Base-by-base conservation (phyloP, 2,329 filamentous ascomycete genomes). In the Lachnellula cervina region DNA sequence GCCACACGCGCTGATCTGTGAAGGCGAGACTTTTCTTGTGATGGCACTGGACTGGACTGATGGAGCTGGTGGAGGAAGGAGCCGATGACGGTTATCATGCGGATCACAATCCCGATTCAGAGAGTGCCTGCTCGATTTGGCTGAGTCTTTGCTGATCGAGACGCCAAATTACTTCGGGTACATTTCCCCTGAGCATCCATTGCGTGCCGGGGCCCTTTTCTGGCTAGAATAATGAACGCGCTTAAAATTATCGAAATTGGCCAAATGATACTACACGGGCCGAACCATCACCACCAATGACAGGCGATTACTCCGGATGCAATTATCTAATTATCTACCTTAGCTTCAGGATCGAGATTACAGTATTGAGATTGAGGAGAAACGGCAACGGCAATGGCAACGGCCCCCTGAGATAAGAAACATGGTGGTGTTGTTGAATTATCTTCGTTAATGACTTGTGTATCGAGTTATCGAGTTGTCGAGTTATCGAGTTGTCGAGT, bases 91-190 rank as follows among this genome's bases (percentile, higher is more conserved):
- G 38, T 16, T n/a, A 42, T 16, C 38, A n/a, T 11, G n/a, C 17
- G 2, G 21, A 28, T 21, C 21, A 32, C 44, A 14, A 34, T 14
- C 14, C 44, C 44, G 23, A 32, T 47, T 34, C 21, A 47, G 44
- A 47, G 44, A 21, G 44, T 50, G 19, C 5, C 2, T 32, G 48
- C 32, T n/a, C 8, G 48, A 50, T 50, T 38, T 38, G 34, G 48
- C 37, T 13, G 48, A 2, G 48, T 50, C 32, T 3, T 19, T 40
- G 48, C 48, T 47, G 23, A 50, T 50, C 48, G 21, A 17, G 48
- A 17, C 48, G 48, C 48, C 48, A 50, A 50, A 49, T 28, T 7
- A n/a, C n/a, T n/a, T n/a, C n/a, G n/a, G n/a, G n/a, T n/a, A 28
- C 1, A 32, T 50, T 38, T 19, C 37, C 48, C 37, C 49, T 42